Conservation (phyloP, 169 alveolate species). For the Cardiosporidium cionae region DNA sequence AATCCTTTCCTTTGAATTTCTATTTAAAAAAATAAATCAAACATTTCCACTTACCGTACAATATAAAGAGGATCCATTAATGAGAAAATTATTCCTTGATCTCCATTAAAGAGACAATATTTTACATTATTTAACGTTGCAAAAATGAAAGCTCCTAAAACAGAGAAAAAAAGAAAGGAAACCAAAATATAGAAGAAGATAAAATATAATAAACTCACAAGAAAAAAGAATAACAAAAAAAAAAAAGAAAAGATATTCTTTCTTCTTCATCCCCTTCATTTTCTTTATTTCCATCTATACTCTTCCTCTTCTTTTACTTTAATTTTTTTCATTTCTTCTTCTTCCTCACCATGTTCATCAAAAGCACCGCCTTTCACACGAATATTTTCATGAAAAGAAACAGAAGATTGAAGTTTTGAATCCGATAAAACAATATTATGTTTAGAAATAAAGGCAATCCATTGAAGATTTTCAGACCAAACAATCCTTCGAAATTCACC, state of each 20-base stretch:
- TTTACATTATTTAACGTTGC: conserved; percentile 50
- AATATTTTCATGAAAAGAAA: conserved; percentile 49
- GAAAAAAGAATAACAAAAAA: not conserved
- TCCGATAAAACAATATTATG: conserved; percentile 28
- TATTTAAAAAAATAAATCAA: not conserved
- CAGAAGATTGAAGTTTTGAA: conserved; percentile 5
- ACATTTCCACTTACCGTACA: conserved; percentile 3
- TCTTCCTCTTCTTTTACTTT: too few species aligned
- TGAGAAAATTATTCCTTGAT: conserved; percentile 49
- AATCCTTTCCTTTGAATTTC: not conserved
- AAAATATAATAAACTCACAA: conserved; percentile 34
- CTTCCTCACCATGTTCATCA: conserved; percentile 47
- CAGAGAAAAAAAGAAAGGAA: too few species aligned
- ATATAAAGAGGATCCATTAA: conserved; percentile 43
- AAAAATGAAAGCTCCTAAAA: conserved; percentile 43
- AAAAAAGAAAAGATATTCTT: not conserved
- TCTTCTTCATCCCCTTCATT: too few species aligned
- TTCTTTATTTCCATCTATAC: too few species aligned
- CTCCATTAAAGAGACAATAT: conserved; percentile 45
- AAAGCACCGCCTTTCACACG: conserved; percentile 57
- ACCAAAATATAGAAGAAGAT: too few species aligned
- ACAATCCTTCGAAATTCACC: too few species aligned
- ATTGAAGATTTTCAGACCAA: conserved; percentile 42
- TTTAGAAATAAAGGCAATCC: conserved; percentile 44
- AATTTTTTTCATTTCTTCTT: not conserved